Evolutionary conservation across 352 stramenopile genomes (phyloP), one percentile per base, ranked within the genome.

Genomic region (Phytophthora rubi): DNA sequence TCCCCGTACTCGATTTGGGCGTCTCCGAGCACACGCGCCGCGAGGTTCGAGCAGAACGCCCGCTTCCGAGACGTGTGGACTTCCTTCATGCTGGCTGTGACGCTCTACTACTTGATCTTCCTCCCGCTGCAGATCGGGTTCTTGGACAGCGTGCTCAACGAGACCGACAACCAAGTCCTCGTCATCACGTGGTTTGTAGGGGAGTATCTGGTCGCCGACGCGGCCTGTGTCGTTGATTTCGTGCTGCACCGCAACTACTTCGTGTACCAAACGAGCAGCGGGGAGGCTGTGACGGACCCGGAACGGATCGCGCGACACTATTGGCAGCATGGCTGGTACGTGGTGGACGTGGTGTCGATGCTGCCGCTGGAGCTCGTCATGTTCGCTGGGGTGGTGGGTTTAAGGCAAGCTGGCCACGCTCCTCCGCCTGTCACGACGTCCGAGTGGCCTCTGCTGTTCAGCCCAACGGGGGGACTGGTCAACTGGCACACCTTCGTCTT

Each of bases 101-200:
- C 79, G 16, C 32, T 84, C 2, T 91, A 92, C 53, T 90, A 90
- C 59, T 57, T 86, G 10, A 15, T 88, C 6, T 49, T 83, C 3
- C 77, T 89, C 4, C 85, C 85, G 13, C 81, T 91, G 44, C 85
- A 86, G n/a, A 70, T 85, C 21, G 68, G 76, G 2, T 93, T 93
- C 55, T 65, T 91, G 39, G 71, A 87, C 58, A 71, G 78, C 9
- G 62, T 79, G 62, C 64, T 91, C 47, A 85, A 82, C 30, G 63
- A 80, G 28, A 58, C 59, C 0, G 51, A 30, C 1, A 71, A 80
- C 39, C 55, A 68, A 28, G 6, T 33, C 1, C 8, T 76, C 1
- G 66, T 93, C 21, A 48, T 75, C 26, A 1, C 68, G 0, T 88
- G 74, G 69, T 90, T 89, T 49, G 55, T 62, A 1, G 3, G 86